Evolutionary conservation across 257 asterid genomes (phyloP).

Genomic region (Solanum rostratum): DNA sequence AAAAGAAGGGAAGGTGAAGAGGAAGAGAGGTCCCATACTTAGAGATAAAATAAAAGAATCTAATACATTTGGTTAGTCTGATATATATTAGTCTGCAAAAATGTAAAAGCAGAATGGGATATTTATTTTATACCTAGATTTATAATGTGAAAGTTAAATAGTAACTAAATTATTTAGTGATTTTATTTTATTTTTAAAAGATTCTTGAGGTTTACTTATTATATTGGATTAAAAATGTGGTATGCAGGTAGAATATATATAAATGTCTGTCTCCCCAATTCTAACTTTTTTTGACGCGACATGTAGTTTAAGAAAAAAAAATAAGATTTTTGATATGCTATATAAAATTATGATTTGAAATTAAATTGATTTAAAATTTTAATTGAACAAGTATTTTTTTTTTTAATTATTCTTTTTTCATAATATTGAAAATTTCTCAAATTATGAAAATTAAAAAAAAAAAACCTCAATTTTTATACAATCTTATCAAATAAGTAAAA

Average conservation of each 20-base stretch:
- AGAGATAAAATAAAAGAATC: not conserved
- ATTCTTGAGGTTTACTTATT: not conserved
- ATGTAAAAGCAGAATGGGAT: not conserved
- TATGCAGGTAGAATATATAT: not conserved
- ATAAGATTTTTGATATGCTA: too few relatives aligned
- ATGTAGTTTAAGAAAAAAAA: too few relatives aligned
- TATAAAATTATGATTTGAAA: too few relatives aligned
- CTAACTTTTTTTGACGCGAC: too few relatives aligned
- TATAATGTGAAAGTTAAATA: not conserved
- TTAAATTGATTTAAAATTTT: accelerated
- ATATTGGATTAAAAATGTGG: not conserved
- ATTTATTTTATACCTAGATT: not conserved
- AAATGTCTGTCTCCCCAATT: too few relatives aligned
- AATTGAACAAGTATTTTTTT: too few relatives aligned
- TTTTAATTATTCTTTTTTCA: too few relatives aligned
- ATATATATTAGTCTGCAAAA: not conserved
- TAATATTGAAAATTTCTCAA: not conserved
- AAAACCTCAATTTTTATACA: not conserved
- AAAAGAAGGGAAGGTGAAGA: slow-evolving; percentile 3
- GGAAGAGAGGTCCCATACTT: slow-evolving; percentile 11
- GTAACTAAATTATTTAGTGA: not conserved
- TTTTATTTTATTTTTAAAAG: not conserved
- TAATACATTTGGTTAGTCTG: not conserved
- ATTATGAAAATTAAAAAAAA: too few relatives aligned
- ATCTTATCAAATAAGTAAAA: not conserved